Base-by-base conservation (phyloP, 148 eudicot species). In the Heliamphora exappendiculata region DNA sequence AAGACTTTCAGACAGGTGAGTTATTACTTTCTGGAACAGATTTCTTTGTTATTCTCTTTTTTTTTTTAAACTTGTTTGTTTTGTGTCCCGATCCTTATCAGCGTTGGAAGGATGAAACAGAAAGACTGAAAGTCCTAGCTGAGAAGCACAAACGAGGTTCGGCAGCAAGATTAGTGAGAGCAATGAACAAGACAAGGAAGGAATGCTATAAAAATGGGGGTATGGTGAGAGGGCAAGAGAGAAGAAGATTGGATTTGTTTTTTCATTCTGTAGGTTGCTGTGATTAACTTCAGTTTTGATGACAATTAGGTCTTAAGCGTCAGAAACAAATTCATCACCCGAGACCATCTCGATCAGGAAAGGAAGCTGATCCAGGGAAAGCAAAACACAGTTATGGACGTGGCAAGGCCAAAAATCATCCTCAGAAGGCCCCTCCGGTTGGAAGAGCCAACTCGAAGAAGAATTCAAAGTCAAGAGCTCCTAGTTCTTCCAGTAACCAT, bases 141-240 rank as follows among this genome's bases (percentile, higher is more conserved):
- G 98, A 93, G 82, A 93, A 93, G 88, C 98, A 93, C 77, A 81
- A 74, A 74, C 82, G 98, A 72, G 98, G 97, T 36, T 78, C 83
- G 16, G 86, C 80, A 72, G 98, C 98, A 77, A 88, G 97, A 80
- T 74, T 53, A 41, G 44, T 78, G 66, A 86, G 88, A 82, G 90
- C 75, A 39, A 84, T 79, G 80, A 84, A 81, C 82, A 84, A 79
- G 76, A 73, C 60, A 33, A 39, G 65, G 42, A 82, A 62, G 24
- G 75, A 67, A 50, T 54, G 72, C 42, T 37, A 73, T 67, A 78
- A 63, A 39, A 73, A 73, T 47, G 53, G 45, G 82, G 87, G 93
- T 86, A 80, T 31, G 70, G 65, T 54, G 77, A 58, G 76, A 62
- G 72, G 50, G 42, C 6, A 11, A 14, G 69, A 57, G 39, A 16